Evolutionary conservation across 495 filamentous ascomycete species (phyloP).

Genomic region (Podospora conica): DNA sequence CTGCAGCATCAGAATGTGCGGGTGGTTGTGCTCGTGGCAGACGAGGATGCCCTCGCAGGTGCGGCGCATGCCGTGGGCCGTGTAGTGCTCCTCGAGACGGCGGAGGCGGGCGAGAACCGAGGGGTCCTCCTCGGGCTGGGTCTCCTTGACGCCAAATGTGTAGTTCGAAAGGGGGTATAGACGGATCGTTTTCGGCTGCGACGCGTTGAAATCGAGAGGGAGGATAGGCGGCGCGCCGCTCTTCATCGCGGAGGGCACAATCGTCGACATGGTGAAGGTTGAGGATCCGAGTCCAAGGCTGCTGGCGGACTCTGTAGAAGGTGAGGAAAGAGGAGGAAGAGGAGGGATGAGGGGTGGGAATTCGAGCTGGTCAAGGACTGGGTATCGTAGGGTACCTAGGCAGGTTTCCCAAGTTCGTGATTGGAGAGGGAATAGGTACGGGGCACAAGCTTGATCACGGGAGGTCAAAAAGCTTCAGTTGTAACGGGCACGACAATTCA

Average conservation of each 20-base stretch:
- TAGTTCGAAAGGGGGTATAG: slow-evolving; percentile 96
- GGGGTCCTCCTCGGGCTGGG: slow-evolving; percentile 94
- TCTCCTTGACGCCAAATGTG: slow-evolving; percentile 97
- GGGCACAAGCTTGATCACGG: neutral
- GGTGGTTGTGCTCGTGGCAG: slow-evolving; percentile 98
- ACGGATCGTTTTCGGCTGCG: slow-evolving; percentile 86
- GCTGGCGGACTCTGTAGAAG: neutral
- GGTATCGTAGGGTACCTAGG: too few relatives aligned
- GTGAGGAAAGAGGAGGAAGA: neutral
- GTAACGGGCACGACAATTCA: neutral
- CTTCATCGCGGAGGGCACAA: slow-evolving; percentile 61
- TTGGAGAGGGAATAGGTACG: neutral
- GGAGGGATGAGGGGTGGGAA: neutral
- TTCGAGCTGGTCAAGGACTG: neutral
- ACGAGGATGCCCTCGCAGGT: slow-evolving; percentile 95
- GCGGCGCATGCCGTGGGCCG: slow-evolving; percentile 85
- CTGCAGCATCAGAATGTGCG: slow-evolving; percentile 96
- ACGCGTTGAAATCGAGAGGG: slow-evolving; percentile 75
- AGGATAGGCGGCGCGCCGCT: slow-evolving; percentile 70
- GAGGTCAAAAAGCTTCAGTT: neutral
- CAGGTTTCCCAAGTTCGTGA: too few relatives aligned
- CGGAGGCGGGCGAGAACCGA: slow-evolving; percentile 88
- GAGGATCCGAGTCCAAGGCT: neutral
- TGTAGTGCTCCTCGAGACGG: slow-evolving; percentile 90
- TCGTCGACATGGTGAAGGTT: slow-evolving; percentile 60